These are phyloP conservation scores for Orbilia brochopaga DNA, from an alignment of 2,329 filamentous ascomycete genomes.

Conservation along the genomic window DNA sequence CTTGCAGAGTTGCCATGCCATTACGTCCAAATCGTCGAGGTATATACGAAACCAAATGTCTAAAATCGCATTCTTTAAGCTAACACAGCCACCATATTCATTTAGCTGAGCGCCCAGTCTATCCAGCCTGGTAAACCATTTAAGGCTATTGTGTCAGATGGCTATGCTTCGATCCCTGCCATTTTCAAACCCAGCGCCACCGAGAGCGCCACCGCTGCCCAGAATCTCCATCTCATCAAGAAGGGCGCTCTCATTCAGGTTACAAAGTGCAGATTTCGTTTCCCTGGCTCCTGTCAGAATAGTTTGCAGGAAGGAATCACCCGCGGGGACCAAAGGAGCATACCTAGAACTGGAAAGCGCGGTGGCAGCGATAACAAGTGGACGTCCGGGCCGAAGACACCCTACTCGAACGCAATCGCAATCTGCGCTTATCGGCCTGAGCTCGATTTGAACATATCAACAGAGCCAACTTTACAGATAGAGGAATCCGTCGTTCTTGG, in stretches of 20 bases:
- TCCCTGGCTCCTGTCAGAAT: constrained; percentile 24
- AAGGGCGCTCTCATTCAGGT: constrained; percentile 21
- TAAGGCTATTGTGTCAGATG: constrained; percentile 27
- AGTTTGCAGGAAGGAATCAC: constrained; percentile 26
- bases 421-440: constrained; percentile 11
- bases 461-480: constrained; percentile 19
- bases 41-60: background rate
- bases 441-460: constrained; percentile 1
- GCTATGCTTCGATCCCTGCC: constrained; percentile 22
- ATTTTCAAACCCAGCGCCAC: constrained; percentile 13
- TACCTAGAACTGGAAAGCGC: background rate
- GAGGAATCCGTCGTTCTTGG: constrained; percentile 14
- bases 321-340: constrained; percentile 18
- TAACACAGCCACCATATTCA: background rate
- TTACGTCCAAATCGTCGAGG: constrained; percentile 32
- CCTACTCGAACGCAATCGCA: constrained; percentile 9
- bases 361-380: background rate
- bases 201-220: background rate
- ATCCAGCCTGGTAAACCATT: constrained; percentile 22
- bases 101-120: constrained; percentile 15
- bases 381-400: background rate
- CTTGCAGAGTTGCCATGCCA: background rate
- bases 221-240: background rate
- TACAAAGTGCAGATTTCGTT: constrained; percentile 18
- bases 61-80: constrained; percentile 1